Evolutionary conservation across 1,284 basidiomycete species (phyloP), one percentile per base, ranked within the genome.

Genomic region (Papiliotrema fonsecae): DNA sequence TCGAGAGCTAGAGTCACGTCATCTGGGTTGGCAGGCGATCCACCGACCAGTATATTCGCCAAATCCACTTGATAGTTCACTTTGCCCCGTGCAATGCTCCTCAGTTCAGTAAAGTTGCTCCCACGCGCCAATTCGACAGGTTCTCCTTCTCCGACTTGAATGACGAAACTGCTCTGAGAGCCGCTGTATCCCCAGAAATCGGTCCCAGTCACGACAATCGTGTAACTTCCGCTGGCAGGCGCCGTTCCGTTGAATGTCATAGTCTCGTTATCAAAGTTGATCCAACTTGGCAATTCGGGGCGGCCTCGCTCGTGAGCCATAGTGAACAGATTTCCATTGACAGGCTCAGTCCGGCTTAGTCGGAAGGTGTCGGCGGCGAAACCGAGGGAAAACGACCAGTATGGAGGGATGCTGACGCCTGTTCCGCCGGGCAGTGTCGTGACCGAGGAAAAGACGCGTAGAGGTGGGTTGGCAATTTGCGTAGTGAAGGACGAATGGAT

Each of bases 331-430:
- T 61, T 42, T 24, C 60, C 61, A 39, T 66, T 65, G 50, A 77
- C 72, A 2, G 56, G 61, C 14, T 69, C 62, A 19, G 62, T 60
- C 46, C 74, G 67, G 1, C 77, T 75, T 14, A 60, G 44, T 26
- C 64, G 59, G 51, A 74, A 72, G 2, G 72, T 74, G 35, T 68
- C 61, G 39, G 71, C 70, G 42, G 71, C 68, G 60, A 78, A 79
- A 5, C 78, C 78, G 35, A 81, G 66, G 11, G 77, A 77, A 62
- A 81, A 81, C 3, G 77, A 78, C 77, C 78, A 65, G 67, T 72
- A 49, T 53, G 73, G 69, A 3, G 69, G 73, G 13, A 77, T 60
- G 28, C 67, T 64, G 2, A 76, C 69, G 26, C 70, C 74, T 16
- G 56, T 59, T 24, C 56, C 56, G n/a, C 55, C 70, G 22, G 67